phyloP scores from a whole-genome alignment of 805 yeast genomes.

The Candida verbasci region DNA sequence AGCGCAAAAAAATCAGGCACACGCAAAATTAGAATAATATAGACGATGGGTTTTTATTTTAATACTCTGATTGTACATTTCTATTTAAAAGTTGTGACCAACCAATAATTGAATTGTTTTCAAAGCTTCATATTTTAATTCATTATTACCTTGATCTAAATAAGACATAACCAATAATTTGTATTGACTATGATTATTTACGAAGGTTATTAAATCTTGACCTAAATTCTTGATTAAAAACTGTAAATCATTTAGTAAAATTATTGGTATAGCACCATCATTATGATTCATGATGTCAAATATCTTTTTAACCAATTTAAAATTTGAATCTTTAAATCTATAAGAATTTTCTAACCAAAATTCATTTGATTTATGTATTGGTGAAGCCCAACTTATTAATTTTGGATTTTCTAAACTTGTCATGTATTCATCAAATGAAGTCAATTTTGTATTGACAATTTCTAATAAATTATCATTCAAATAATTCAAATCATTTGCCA shows the following conservation, averaged over 20 bases:
- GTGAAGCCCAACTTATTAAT: constrained; percentile 73
- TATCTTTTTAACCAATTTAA: constrained; percentile 64
- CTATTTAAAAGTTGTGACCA: constrained; percentile 67
- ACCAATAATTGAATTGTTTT: constrained; percentile 93
- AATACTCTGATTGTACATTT: too few species aligned
- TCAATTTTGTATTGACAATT: constrained; percentile 64
- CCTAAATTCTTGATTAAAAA: constrained; percentile 38
- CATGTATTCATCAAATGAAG: constrained; percentile 89
- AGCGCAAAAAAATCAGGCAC: too few species aligned
- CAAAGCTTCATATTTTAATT: constrained; percentile 90
- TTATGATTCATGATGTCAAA: constrained; percentile 43
- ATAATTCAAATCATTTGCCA: constrained; percentile 62
- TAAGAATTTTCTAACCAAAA: constrained; percentile 85
- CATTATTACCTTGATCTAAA: constrained; percentile 72
- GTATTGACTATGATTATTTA: constrained; percentile 45
- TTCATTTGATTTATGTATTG: constrained; percentile 82
- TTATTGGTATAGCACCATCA: constrained; percentile 23
- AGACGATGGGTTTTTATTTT: too few species aligned
- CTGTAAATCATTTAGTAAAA: constrained; percentile 41
- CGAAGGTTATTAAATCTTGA: constrained; percentile 31
- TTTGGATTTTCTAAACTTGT: constrained; percentile 77
- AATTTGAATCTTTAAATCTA: constrained; percentile 73
- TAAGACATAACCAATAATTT: constrained; percentile 82
- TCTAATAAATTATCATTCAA: constrained; percentile 61
- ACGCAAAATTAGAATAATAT: too few species aligned